These are phyloP conservation scores for Coffea humblotiana DNA, from an alignment of 305 asterid species.

Conservation along the genomic window DNA sequence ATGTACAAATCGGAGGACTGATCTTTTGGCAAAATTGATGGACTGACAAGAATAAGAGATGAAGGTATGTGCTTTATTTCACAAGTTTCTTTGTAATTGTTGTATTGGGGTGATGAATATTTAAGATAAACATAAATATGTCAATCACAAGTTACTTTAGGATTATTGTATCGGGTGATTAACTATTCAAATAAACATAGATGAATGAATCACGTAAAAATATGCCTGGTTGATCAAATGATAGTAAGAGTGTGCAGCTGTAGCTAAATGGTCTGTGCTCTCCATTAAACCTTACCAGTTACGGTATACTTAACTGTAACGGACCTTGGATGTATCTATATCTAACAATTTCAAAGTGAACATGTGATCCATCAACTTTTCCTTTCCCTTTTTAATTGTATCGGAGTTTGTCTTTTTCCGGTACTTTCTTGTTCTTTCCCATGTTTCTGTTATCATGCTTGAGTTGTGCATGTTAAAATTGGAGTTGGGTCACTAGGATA, in stretches of 20 bases:
- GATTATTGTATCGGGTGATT: no score
- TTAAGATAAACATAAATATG: no score
- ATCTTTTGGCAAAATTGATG: background rate
- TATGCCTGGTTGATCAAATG: constrained; percentile 11
- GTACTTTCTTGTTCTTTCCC: background rate
- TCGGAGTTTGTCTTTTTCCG: background rate
- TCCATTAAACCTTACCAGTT: background rate
- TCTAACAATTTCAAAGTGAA: no score
- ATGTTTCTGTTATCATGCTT: background rate
- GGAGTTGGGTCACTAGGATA: no score
- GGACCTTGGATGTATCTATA: background rate
- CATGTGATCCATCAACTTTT: background rate
- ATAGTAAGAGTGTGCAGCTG: background rate
- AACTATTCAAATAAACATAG: background rate
- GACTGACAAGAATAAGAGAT: background rate
- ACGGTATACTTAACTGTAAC: background rate
- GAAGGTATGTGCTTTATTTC: constrained; percentile 11
- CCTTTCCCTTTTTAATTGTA: background rate
- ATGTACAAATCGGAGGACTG: background rate
- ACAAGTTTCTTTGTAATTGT: background rate
- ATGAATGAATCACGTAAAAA: constrained; percentile 16
- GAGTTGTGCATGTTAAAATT: no score
- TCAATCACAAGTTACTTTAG: no score
- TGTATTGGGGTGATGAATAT: no score
- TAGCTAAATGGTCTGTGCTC: background rate